Base-by-base conservation (phyloP, 148 eudicot species). In the Agrostemma githago region DNA sequence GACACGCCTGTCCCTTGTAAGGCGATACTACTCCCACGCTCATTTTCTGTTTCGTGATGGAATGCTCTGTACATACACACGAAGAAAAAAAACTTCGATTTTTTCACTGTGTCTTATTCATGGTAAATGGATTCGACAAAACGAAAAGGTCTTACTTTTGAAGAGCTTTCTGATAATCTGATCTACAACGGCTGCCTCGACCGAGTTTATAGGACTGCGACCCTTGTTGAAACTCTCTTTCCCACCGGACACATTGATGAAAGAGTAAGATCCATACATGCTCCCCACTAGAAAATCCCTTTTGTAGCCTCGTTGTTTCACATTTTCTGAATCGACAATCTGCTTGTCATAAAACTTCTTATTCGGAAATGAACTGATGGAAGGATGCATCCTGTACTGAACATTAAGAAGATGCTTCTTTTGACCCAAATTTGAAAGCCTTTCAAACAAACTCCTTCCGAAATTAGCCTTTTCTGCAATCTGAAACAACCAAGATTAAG, bases 351-450 rank as follows among this genome's bases (percentile, higher is more conserved):
- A 85, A 72, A 85, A 85, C 19, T 77, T 63, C 21, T 39, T 54
- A 46, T 85, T 85, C 9, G 90, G 93, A 75, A 85, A 89, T 19
- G 53, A 75, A 57, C 93, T 87, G 20, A 87, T 87, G 4, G 87
- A 75, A n/a, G 93, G 93, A 71, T 89, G 90, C 90, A 89, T 89
- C 44, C 87, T 78, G 65, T 87, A 87, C 57, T 89, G 93, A 3
- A 87, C 62, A 41, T 82, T 74, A 0, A 89, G 83, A 66, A 89
- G 87, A 51, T 84, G 87, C 70, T 79, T 87, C 15, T 44, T 51
- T 37, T 82, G 74, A 20, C 86, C 90, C 58, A 87, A 67, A 34
- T 8, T 0, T n/a, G 60, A 76, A 46, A 86, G 79, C 72, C 92
- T 82, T 73, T 89, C 77, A 26, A 85, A 89, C 48, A 86, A 83